A percentile compares a stretch with the other conserved stretches of the same genome.
Conservation (phyloP, 371 early-diverging fungal genomes). For the Coelomomyces lativittatus region DNA sequence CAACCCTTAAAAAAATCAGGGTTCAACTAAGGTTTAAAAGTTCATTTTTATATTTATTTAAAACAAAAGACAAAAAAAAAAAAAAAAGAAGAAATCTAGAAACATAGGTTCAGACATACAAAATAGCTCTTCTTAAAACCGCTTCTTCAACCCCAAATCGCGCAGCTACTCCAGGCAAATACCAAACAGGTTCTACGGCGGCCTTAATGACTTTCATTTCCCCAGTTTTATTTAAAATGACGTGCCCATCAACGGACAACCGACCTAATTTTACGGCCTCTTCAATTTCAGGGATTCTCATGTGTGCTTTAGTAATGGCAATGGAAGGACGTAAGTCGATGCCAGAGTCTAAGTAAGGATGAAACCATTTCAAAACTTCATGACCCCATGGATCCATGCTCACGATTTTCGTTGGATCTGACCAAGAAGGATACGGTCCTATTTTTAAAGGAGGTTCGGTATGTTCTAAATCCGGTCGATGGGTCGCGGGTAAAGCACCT, state of each 20-base stretch:
- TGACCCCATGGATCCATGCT: constrained; percentile 89
- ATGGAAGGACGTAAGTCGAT: constrained; percentile 80
- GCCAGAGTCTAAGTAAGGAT: constrained; percentile 45
- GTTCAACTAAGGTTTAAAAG: too few species aligned
- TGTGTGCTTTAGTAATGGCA: constrained; percentile 84
- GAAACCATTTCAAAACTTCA: constrained; percentile 42
- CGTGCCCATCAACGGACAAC: constrained; percentile 58
- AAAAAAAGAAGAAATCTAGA: not conserved
- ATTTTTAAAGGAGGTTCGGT: constrained; percentile 71
- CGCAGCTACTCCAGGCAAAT: constrained; percentile 75
- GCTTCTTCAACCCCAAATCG: constrained; percentile 75
- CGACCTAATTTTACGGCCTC: constrained; percentile 44
- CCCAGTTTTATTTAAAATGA: constrained; percentile 57
- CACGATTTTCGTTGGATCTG: constrained; percentile 73
- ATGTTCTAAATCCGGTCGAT: constrained; percentile 70
- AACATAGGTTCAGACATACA: constrained; percentile 21
- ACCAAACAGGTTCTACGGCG: constrained; percentile 93
- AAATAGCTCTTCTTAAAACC: constrained; percentile 61
- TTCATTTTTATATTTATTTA: not conserved
- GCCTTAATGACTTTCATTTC: constrained; percentile 80
- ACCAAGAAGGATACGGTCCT: constrained; percentile 70
- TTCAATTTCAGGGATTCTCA: constrained; percentile 79
- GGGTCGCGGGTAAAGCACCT: constrained; percentile 57
- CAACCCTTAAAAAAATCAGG: too few species aligned
- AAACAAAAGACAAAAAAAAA: not conserved